Base-by-base conservation (phyloP, 345 rosid genomes). In the Murraya koenigii region DNA sequence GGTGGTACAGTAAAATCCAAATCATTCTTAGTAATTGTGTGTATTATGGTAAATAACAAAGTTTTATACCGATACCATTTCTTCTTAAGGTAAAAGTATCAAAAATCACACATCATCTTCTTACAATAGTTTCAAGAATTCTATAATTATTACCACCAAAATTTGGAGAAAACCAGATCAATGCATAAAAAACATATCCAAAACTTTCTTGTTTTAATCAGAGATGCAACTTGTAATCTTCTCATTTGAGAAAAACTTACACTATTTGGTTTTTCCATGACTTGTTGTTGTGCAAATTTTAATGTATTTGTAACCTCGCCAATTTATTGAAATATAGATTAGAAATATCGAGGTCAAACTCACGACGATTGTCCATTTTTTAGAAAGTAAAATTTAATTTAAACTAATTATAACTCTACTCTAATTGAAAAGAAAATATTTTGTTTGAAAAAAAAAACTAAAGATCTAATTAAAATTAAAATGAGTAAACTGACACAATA, bases 121-220 rank as follows among this genome's bases (percentile, higher is more conserved):
- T 23, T 20, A 56, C 35, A 60, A 22, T 26, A 20, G 58, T 63
- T 15, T 7, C 15, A 65, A 14, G 5, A 35, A 65, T 20, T 8
- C 3, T 19, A 17, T 23, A 36, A 39, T 13, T 60, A 22, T 72
- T n/a, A 35, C 23, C 28, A 65, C 54, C 8, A 56, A 19, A 55
- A 58, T 58, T 61, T 26, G 7, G 20, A 22, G 44, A 72, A 36
- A 75, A 69, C 26, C 19, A 69, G 55, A 52, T 61, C 75, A 75
- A 36, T 49, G 39, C 74, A 54, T 32, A 7, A 11, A 44, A 71
- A 47, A 30, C 14, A 49, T 49, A 35, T 32, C 19, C 22, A 36
- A 13, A 47, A 23, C 30, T 25, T 68, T 49, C 66, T 75, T n/a
- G n/a, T 22, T 22, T 75, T 60, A 75, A 44, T 41, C 22, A 10